These are phyloP conservation scores for Blastocladiella emersonii DNA, from an alignment of 371 early-diverging fungal genomes.

Conservation along the genomic window DNA sequence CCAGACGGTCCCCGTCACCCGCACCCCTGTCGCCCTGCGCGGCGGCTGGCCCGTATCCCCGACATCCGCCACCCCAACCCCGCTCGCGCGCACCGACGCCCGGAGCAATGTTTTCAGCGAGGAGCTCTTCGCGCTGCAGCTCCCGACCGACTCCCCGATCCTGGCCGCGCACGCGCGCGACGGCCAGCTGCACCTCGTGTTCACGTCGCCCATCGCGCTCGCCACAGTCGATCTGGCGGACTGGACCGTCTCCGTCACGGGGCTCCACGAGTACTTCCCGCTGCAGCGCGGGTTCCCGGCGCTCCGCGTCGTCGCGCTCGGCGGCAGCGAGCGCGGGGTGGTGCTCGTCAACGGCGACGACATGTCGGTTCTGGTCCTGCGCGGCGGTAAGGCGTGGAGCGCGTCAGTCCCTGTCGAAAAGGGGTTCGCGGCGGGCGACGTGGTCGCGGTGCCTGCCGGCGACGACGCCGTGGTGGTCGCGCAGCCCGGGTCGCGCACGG, in stretches of 20 bases:
- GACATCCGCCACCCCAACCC: not conserved
- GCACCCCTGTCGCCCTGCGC: not conserved
- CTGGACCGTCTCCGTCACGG: not conserved
- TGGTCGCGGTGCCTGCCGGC: not conserved
- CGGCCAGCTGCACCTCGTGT: not conserved
- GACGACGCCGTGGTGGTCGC: not conserved
- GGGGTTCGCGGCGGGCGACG: too few relatives aligned
- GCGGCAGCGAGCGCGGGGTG: not conserved
- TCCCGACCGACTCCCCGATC: not conserved
- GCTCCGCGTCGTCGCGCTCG: not conserved
- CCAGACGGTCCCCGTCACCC: not conserved
- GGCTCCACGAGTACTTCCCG: not conserved
- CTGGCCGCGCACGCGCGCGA: not conserved
- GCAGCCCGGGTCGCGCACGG: not conserved
- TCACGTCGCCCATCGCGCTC: not conserved
- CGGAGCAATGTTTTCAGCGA: not conserved
- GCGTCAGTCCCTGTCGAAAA: too few relatives aligned
- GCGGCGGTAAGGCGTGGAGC: not conserved
- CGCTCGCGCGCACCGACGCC: not conserved
- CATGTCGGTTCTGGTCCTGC: not conserved
- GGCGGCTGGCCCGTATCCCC: not conserved
- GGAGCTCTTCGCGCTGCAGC: not conserved
- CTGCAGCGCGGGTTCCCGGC: conserved; percentile 2
- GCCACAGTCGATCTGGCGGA: not conserved
- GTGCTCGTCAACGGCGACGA: not conserved